phyloP scores from a whole-genome alignment of 345 rosid genomes.

The Trapa incisa region DNA sequence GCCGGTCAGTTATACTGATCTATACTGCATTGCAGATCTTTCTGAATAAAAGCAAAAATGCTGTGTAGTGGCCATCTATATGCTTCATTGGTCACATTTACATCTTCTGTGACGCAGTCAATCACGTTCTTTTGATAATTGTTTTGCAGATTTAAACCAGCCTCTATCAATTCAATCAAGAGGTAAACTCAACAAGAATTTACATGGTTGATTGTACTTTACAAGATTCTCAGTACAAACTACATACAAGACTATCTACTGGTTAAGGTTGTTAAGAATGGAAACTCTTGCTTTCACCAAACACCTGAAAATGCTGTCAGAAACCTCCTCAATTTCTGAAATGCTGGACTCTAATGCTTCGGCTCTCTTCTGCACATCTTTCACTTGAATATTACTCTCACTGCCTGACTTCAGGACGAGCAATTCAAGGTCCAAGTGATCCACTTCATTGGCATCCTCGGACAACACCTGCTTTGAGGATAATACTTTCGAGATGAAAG shows the following conservation, averaged over 20 bases:
- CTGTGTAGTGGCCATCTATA: no score
- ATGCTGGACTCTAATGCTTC: slow-evolving; percentile 23
- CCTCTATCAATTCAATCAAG: no score
- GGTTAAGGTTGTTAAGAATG: slow-evolving; percentile 6
- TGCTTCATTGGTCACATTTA: no score
- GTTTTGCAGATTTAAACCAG: no score
- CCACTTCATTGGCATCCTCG: slow-evolving; percentile 11
- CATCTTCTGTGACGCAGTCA: no score
- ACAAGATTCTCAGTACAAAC: not conserved
- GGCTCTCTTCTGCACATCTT: slow-evolving; percentile 14
- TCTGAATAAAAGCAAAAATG: no score
- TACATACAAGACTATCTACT: not conserved
- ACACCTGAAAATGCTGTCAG: slow-evolving; percentile 30
- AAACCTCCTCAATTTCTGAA: slow-evolving; percentile 25
- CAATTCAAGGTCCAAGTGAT: not conserved
- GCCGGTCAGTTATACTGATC: no score
- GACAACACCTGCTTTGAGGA: not conserved
- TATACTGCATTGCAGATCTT: no score
- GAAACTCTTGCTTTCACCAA: slow-evolving; percentile 24
- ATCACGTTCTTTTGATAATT: no score
- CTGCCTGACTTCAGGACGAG: not conserved
- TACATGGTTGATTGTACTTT: not conserved
- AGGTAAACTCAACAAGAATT: no score
- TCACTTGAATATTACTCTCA: slow-evolving; percentile 3
- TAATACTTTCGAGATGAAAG: slow-evolving; percentile 11